These are phyloP conservation scores for Paulownia fortunei DNA, from an alignment of 257 asterid genomes.

Conservation along the genomic window DNA sequence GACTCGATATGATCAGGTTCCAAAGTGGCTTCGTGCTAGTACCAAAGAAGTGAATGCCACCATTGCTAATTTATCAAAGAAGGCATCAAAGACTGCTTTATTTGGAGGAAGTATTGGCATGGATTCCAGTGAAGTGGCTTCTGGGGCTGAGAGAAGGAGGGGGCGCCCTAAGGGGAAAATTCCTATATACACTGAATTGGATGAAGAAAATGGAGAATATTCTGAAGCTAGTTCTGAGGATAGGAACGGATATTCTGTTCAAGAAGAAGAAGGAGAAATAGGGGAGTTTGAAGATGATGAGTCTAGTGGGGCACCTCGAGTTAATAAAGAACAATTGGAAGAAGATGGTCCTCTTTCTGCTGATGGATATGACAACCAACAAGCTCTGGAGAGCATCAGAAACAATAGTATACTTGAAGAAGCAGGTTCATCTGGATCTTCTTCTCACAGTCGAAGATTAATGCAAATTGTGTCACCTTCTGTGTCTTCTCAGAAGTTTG, in stretches of 20 bases:
- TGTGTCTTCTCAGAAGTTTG: conserved; percentile 95
- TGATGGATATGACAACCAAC: conserved; percentile 62
- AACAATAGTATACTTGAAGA: conserved; percentile 55
- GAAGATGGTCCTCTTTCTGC: conserved; percentile 71
- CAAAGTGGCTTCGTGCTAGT: conserved; percentile 92
- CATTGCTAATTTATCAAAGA: conserved; percentile 77
- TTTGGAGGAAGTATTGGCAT: conserved; percentile 58
- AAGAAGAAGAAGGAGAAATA: conserved; percentile 78
- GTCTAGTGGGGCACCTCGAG: conserved; percentile 53
- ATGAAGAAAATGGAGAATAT: conserved; percentile 83
- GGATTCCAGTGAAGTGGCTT: conserved; percentile 60
- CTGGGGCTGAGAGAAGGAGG: conserved; percentile 78
- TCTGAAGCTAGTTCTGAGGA: conserved; percentile 90
- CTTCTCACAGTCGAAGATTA: conserved; percentile 75
- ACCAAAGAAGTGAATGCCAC: conserved; percentile 80
- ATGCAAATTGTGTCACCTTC: conserved; percentile 73
- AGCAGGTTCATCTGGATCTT: conserved; percentile 90
- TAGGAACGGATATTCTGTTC: conserved; percentile 71
- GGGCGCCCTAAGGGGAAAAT: conserved; percentile 87
- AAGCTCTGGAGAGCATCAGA: conserved; percentile 54
- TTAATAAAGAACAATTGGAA: conserved; percentile 71
- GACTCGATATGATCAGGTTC: conserved; percentile 90
- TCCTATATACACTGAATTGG: conserved; percentile 92
- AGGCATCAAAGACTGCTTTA: conserved; percentile 63
- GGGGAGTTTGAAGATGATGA: conserved; percentile 94